Evolutionary conservation across 2,329 filamentous ascomycete genomes (phyloP), one percentile per base, ranked within the genome.

Genomic region (Fusarium verticillioides): DNA sequence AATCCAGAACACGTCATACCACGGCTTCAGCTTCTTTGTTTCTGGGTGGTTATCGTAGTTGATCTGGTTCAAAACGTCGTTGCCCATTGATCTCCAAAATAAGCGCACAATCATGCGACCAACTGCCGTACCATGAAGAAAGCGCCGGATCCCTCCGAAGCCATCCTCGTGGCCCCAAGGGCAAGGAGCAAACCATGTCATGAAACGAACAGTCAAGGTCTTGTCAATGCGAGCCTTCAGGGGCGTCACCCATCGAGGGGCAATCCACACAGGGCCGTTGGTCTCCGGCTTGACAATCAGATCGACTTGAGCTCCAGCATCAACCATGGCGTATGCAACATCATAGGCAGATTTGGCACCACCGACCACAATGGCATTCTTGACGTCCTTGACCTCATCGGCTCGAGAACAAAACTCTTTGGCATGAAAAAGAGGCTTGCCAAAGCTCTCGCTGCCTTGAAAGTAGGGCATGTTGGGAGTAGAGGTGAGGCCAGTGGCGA

Each of bases 281-380:
- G 50, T 37, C 26, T 57, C 43, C 2, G 28, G 34, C 7, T 43
- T 56, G 15, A 56, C 19, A 18, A 57, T 50, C 26, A 57, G 30
- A 16, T 65, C 61, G 6, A 67, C 60, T 9, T 52, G n/a, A 2
- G 87, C 50, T 13, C 60, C 63, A 1, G 54, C 21, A 12, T 46
- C 44, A 85, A 7, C 86, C 80, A 78, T 91, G 78, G 82, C 81
- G 90, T 3, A 84, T 82, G 1, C 89, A 15, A 85, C 84, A 75
- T 91, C 90, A 77, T 84, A 89, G 1, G 88, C 88, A 9, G 86
- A 88, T 76, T 91, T 92, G 2, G 82, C 84, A 5, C 84, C 87
- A 10, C 90, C 90, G 5, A 90, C 79, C 5, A 91, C 84, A 3
- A 86, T 83, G 18, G 81, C 77, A 1, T 75, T 79, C 47, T 81